Evolutionary conservation across 495 filamentous ascomycete species (phyloP), one percentile per base, ranked within the genome.

Genomic region (Aspergillus affinis): DNA sequence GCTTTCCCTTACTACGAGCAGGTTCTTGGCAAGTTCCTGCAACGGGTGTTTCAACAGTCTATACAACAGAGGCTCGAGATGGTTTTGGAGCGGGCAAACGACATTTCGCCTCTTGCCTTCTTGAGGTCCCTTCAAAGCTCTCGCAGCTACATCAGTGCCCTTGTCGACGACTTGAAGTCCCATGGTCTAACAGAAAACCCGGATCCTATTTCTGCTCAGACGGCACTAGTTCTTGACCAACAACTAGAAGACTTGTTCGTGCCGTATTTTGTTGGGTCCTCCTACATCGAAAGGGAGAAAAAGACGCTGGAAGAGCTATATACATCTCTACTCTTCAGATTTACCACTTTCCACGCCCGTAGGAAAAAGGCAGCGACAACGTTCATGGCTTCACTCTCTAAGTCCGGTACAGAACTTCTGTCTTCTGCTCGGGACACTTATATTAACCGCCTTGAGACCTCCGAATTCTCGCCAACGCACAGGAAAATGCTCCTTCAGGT

Each of bases 1-100:
- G 95, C 93, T 5, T 99, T 99, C 69, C 92, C 95, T 2, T 98
- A 91, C 73, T 90, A 96, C 64, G 95, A 99, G 50, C 90, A 93
- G 55, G 95, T 99, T 6, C 76, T 99, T 48, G 84, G 86, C 44
- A 91, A 90, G 60, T 99, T 99, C 63, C 75, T 98, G 27, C 95
- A 98, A 72, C 84, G 95, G 32, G 87, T 99, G 6, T 99, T 98
- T 70, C 93, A 99, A 69, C 95, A 99, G 71, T 97, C 93, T 3
- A 89, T 98, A 61, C 95, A 98, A 69, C 94, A 98, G 72, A 81
- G 92, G 3, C 80, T 99, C 13, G 95, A 99, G 65, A 92, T 96
- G 89, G 92, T 99, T 9, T 79, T 99, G 48, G 91, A 96, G 59
- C 97, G 96, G 73, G 93, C 95, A 13, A 89, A 89, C 63, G 87